Percentiles rank a stretch among this genome's conserved stretches.
These are phyloP conservation scores for Hibiscus trionum DNA, from an alignment of 345 rosid species.

Conservation along the genomic window DNA sequence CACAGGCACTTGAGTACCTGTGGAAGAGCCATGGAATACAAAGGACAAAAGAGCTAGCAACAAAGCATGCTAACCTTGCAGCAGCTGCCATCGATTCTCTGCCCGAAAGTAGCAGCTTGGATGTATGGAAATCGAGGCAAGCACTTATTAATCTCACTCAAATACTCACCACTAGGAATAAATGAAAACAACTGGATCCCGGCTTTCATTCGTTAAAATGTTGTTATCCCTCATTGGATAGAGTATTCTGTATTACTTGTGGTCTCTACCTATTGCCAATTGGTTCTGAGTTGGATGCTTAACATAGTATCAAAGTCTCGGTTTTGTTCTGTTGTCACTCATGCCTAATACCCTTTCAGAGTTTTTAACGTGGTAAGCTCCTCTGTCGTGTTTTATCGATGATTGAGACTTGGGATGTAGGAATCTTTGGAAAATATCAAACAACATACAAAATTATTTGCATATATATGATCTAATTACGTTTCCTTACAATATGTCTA, in stretches of 20 bases:
- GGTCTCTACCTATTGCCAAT: too few species aligned
- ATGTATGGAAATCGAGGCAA: slow-evolving; percentile 24
- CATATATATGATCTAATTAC: not conserved
- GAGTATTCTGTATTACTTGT: not conserved
- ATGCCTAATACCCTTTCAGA: not conserved
- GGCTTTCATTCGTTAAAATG: not conserved
- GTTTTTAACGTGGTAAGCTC: too few species aligned
- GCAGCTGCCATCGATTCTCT: slow-evolving; percentile 30
- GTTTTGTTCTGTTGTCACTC: not conserved
- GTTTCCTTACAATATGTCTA: not conserved
- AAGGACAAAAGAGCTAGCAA: slow-evolving; percentile 26
- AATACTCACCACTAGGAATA: slow-evolving; percentile 23
- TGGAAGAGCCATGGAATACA: slow-evolving; percentile 34
- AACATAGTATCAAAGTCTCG: not conserved
- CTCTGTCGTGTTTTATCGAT: too few species aligned
- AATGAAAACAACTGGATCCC: not conserved
- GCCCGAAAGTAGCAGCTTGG: slow-evolving; percentile 24
- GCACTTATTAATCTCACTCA: slow-evolving; percentile 30
- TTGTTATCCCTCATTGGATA: not conserved
- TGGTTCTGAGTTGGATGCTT: not conserved
- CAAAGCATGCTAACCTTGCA: slow-evolving; percentile 25
- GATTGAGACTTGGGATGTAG: too few species aligned
- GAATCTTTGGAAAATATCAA: not conserved
- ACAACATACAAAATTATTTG: not conserved
- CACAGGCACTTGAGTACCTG: slow-evolving; percentile 29